These are phyloP conservation scores for Lepidium sativum DNA, from an alignment of 345 rosid species.

Conservation along the genomic window DNA sequence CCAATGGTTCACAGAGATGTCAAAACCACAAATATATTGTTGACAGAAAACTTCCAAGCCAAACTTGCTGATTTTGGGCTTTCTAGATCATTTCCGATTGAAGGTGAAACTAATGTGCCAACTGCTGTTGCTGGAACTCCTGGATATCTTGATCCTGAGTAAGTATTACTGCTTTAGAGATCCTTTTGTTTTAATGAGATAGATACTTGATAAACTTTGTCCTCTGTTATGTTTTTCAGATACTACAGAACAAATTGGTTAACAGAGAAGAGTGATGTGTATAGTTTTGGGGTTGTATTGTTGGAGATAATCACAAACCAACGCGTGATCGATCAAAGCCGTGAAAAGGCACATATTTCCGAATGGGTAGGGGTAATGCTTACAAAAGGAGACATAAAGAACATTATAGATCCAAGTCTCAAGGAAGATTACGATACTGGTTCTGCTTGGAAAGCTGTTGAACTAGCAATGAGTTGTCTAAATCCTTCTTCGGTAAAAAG, in stretches of 20 bases:
- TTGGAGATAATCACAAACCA: constrained; percentile 41
- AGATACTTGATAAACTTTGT: not conserved
- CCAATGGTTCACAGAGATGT: constrained; percentile 29
- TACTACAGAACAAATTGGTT: constrained; percentile 24
- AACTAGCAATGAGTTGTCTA: constrained; percentile 25
- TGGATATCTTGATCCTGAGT: constrained; percentile 30
- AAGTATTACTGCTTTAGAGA: not conserved
- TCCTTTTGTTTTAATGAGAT: not conserved
- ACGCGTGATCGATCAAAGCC: constrained; percentile 20
- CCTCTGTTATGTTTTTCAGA: not conserved
- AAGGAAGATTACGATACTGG: constrained; percentile 7
- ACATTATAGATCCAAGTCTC: constrained; percentile 21
- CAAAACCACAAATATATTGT: constrained; percentile 32
- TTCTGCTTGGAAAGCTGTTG: constrained; percentile 25
- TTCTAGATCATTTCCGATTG: constrained; percentile 22
- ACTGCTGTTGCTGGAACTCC: constrained; percentile 29
- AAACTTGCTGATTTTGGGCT: constrained; percentile 35
- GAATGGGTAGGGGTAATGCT: constrained; percentile 32
- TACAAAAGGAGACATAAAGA: constrained; percentile 17
- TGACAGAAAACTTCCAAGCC: constrained; percentile 41
- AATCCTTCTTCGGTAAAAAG: constrained; percentile 11
- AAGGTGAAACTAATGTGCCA: constrained; percentile 27
- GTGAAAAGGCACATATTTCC: constrained; percentile 20
- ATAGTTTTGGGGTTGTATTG: constrained; percentile 45
- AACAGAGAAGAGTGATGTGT: constrained; percentile 43